Evolutionary conservation across 257 asterid species (phyloP), one percentile per base, ranked within the genome.

Genomic region (Solanum microdontum): DNA sequence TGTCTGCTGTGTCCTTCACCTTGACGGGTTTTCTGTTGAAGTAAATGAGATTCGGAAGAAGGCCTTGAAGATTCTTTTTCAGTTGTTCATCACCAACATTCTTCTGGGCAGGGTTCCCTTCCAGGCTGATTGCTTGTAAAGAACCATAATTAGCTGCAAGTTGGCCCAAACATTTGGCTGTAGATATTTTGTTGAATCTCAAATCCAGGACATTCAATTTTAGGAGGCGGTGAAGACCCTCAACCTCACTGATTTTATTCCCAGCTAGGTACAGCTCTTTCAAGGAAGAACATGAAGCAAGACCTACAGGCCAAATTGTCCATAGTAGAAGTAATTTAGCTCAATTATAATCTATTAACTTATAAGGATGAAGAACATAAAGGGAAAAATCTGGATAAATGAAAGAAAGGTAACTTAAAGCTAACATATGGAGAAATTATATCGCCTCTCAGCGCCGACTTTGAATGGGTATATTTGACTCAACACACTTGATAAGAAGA

Each of bases 171-270:
- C 98, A 91, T 91, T 97, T 97, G 88, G 98, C 80, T 48, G 98
- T 95, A 11, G 99, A 95, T 86, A 97, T 93, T 94, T 96, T 97
- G 97, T 96, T 97, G 95, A 93, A 97, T 72, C 99, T 94, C 82
- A 97, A 51, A 90, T 97, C 99, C 39, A 96, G 92, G 84, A 97
- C 97, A 26, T 90, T 92, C 87, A 97, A 87, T 88, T 97, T 97
- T 62, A 97, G 94, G 76, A 96, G 98, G 86, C 99, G 98, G 93
- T 97, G 99, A 86, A 97, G 99, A 51, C 99, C 99, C 92, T 96
- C 99, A 12, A 96, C 98, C 91, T 96, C 99, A 12, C 98, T 95
- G 90, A 97, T 96, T 92, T 96, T 97, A 94, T 97, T 97, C 51
- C 99, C 99, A 1, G 99, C 98, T 48, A 97, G 90, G 94, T 97